These are phyloP conservation scores for Aspergillus glaucus DNA, from an alignment of 2,329 filamentous ascomycete species.

Conservation along the genomic window DNA sequence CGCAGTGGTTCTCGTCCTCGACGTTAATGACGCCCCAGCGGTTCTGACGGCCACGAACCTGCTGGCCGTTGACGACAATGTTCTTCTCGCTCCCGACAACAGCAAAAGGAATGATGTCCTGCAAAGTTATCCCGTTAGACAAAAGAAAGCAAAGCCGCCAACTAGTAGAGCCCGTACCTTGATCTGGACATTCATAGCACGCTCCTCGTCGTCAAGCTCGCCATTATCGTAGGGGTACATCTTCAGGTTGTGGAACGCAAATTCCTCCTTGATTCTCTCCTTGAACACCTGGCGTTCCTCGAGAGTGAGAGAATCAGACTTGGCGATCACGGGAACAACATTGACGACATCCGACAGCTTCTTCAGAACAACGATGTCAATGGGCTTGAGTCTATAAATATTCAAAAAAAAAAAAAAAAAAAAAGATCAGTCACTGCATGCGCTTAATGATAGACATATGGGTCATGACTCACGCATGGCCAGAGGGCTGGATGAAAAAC, in stretches of 20 bases:
- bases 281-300: slow-evolving; percentile 97
- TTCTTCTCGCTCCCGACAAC: slow-evolving; percentile 97
- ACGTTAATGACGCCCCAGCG: slow-evolving; percentile 99
- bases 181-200: slow-evolving; percentile 86
- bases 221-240: slow-evolving; percentile 99
- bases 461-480: slow-evolving; percentile 60
- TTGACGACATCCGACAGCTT: slow-evolving; percentile 99
- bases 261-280: slow-evolving; percentile 99
- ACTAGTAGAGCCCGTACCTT: slow-evolving; percentile 58
- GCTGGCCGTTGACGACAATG: slow-evolving; percentile 94
- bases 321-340: slow-evolving; percentile 96
- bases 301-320: slow-evolving; percentile 90
- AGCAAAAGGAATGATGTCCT: slow-evolving; percentile 94
- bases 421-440: neutral
- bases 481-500: slow-evolving; percentile 98
- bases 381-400: slow-evolving; percentile 69
- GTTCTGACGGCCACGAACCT: slow-evolving; percentile 96
- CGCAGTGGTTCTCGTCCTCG: slow-evolving; percentile 98
- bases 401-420: neutral
- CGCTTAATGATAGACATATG: neutral
- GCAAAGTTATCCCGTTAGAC: slow-evolving; percentile 11
- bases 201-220: slow-evolving; percentile 96
- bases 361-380: slow-evolving; percentile 99
- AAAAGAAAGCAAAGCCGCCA: slow-evolving; percentile 27
- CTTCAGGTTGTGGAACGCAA: slow-evolving; percentile 98